Evolutionary conservation across 768 basidiomycete species (phyloP).

Genomic region (Rhodotorula taiwanensis): DNA sequence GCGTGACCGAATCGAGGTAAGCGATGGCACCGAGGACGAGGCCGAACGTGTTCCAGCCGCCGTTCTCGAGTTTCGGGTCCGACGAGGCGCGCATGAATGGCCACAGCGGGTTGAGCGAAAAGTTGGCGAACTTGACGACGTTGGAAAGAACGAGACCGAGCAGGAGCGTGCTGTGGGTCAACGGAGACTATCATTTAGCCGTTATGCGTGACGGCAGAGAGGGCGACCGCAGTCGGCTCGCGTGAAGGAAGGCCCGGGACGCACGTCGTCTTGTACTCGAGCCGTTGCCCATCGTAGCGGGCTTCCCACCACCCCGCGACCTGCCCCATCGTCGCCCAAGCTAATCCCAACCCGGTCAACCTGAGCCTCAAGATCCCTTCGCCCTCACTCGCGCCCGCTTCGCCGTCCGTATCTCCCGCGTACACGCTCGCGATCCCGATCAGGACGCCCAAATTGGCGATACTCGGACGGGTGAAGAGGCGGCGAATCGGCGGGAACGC

Average conservation of each 20-base stretch:
- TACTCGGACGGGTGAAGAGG: constrained; percentile 52
- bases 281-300: constrained; percentile 40
- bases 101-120: constrained; percentile 46
- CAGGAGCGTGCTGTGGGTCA: constrained; percentile 52
- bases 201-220: no score
- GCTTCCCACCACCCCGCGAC: constrained; percentile 56
- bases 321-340: constrained; percentile 52
- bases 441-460: constrained; percentile 50
- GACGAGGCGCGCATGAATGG: constrained; percentile 18
- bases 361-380: constrained; percentile 42
- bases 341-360: constrained; percentile 56
- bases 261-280: constrained; percentile 36
- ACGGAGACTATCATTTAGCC: no score
- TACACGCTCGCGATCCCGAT: constrained; percentile 55
- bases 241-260: background rate
- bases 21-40: constrained; percentile 21
- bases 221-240: no score
- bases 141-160: constrained; percentile 62
- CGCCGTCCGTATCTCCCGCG: constrained; percentile 50
- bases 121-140: constrained; percentile 66
- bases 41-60: constrained; percentile 23
- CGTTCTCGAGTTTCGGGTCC: constrained; percentile 10
- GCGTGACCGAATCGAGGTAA: background rate
- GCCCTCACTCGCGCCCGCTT: no score
- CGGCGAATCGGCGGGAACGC: constrained; percentile 49